phyloP scores from a whole-genome alignment of 768 basidiomycete genomes.

The Cubamyces sp. region DNA sequence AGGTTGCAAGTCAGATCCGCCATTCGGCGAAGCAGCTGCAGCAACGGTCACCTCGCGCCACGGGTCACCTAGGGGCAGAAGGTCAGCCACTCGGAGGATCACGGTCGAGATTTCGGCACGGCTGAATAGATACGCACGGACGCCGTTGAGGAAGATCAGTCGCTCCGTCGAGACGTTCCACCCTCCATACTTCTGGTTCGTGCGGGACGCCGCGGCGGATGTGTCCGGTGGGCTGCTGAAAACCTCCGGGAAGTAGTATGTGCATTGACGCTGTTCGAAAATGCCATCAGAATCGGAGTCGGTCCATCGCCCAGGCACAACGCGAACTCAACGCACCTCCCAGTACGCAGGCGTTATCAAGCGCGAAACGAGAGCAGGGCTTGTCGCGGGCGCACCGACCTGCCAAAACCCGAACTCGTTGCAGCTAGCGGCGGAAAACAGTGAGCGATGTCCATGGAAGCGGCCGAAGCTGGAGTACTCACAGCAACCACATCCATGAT shows the following conservation, averaged over 20 bases:
- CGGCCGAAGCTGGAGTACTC: conserved; percentile 4
- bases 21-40: conserved; percentile 48
- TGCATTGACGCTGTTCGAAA: conserved; percentile 54
- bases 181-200: conserved; percentile 57
- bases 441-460: background rate
- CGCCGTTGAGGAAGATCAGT: conserved; percentile 72
- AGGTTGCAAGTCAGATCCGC: conserved; percentile 53
- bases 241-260: conserved; percentile 63
- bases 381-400: conserved; percentile 41
- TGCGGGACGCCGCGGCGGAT: conserved; percentile 44
- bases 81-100: conserved; percentile 4
- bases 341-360: conserved; percentile 59
- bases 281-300: too few species aligned
- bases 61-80: conserved; percentile 59
- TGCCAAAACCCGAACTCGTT: conserved; percentile 65
- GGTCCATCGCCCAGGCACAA: too few species aligned
- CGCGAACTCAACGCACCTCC: conserved; percentile 34
- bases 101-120: background rate
- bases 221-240: conserved; percentile 45
- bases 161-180: conserved; percentile 62
- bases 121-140: conserved; percentile 48
- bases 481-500: conserved; percentile 78
- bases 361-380: conserved; percentile 54
- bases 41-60: conserved; percentile 75
- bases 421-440: conserved; percentile 45